Conservation (phyloP, 1,139 yeast species). For the Yarrowia galli region DNA sequence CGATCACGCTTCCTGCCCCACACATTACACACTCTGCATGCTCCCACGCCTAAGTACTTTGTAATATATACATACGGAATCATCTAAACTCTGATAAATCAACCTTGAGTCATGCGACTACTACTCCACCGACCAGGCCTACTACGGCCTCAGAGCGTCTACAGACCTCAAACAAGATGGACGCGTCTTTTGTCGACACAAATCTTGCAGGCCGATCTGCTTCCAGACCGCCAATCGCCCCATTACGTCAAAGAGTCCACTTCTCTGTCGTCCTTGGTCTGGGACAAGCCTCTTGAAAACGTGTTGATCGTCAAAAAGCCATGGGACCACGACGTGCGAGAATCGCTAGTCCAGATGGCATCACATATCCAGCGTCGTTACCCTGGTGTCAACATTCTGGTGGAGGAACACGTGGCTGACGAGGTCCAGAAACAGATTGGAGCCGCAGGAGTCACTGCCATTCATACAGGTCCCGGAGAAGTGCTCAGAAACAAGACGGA, state of each 20-base stretch:
- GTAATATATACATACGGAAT: background rate
- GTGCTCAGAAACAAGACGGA: slow-evolving; percentile 69
- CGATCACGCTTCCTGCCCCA: background rate
- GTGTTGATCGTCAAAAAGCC: slow-evolving; percentile 86
- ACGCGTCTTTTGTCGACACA: slow-evolving; percentile 14
- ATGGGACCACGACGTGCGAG: slow-evolving; percentile 68
- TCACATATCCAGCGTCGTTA: slow-evolving; percentile 44
- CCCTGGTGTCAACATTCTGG: slow-evolving; percentile 67
- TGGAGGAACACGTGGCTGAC: slow-evolving; percentile 77
- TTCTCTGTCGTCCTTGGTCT: slow-evolving; percentile 44
- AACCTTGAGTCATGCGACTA: slow-evolving; percentile 21
- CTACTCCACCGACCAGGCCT: background rate
- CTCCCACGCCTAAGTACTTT: background rate
- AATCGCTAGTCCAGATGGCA: slow-evolving; percentile 72
- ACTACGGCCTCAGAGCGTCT: background rate
- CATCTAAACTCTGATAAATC: slow-evolving; percentile 15
- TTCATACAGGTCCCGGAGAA: slow-evolving; percentile 63
- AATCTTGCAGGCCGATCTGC: background rate
- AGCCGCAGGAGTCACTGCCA: slow-evolving; percentile 44
- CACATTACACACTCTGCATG: background rate
- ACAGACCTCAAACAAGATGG: background rate
- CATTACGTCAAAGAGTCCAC: slow-evolving; percentile 36
- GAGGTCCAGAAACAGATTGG: slow-evolving; percentile 59
- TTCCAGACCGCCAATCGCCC: slow-evolving; percentile 32
- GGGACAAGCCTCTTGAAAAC: slow-evolving; percentile 61